Evolutionary conservation across 2,329 filamentous ascomycete species (phyloP), one percentile per base, ranked within the genome.

Genomic region (Aspergillus tanneri): DNA sequence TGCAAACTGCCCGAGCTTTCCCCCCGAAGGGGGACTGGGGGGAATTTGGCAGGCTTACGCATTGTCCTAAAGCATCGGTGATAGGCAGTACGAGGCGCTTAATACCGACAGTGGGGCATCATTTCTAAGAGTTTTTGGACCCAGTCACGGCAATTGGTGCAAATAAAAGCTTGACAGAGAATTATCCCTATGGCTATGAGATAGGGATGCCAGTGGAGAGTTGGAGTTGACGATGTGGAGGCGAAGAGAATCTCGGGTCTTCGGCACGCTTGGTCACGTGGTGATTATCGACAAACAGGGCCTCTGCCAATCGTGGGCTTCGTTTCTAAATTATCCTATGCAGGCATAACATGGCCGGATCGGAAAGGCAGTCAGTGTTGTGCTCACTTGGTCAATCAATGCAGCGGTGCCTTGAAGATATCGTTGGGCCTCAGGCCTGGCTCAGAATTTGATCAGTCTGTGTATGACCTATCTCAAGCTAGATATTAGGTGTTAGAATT

Each of bases 241-340:
- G 19, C 22, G n/a, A 16, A 12, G 16, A 25, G 24, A 23, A 30
- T 18, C 24, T 14, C 45, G 45, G 45, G 25, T 47, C 38, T 42
- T 47, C 45, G 45, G 45, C 45, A 47, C 24, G 11, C 2, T 6
- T 1, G 5, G 18, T 22, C 45, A 47, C 45, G 45, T 47, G 38
- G 24, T 6, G 24, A 6, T 39, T 25, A 39, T 39, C 19, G 36
- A 25, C 16, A 39, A 39, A 11, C 25, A 28, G n/a, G n/a, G n/a
- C n/a, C n/a, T n/a, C n/a, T n/a, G n/a, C n/a, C n/a, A n/a, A n/a
- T n/a, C n/a, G n/a, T n/a, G n/a, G n/a, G n/a, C n/a, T n/a, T n/a
- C n/a, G n/a, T n/a, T n/a, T n/a, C n/a, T n/a, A n/a, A n/a, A n/a
- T n/a, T n/a, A n/a, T n/a, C n/a, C n/a, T n/a, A n/a, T n/a, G n/a